Base-by-base conservation (phyloP, 495 filamentous ascomycete species). In the Lasiosphaeria ovina region DNA sequence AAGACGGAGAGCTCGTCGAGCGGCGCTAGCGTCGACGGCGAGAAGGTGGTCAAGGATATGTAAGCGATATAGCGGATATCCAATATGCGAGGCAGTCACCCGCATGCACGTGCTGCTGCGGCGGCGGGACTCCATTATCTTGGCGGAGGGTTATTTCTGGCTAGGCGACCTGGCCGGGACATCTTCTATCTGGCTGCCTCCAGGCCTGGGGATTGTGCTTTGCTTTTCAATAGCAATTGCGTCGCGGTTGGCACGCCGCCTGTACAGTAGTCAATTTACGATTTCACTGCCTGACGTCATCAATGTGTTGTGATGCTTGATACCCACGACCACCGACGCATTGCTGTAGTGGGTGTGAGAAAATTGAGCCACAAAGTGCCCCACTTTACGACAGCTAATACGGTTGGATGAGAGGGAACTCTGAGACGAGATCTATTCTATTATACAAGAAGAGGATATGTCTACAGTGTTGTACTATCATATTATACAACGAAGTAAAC, bases 1-100 rank as follows among this genome's bases (percentile, higher is more conserved):
- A 84, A 85, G 73, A 81, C 75, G 6, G 81, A 84, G 63, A 82
- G 75, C 57, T 77, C 81, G 32, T 76, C 77, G 53, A 79, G 73
- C 64, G 67, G 61, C 35, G 66, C 67, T 57, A 78, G 76, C 44
- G 70, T 70, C 51, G 71, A 76, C 64, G 75, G 72, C 59, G 45
- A 63, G 58, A 72, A 78, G 63, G 60, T 67, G 55, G 44, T 54
- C 67, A 67, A 71, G 64, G 67, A 66, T 48, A 60, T 65, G 51
- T 69, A 67, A 67, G 36, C 63, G 40, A 54, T 60, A 49, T n/a
- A 31, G 33, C 17, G 40, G 38, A 35, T 14, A 38, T 49, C 49
- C 55, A 51, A 51, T 34, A 50, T 10, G 61, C 57, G 60, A 66
- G 54, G 57, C 14, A 64, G 66, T 66, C 66, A 58, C 57, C 56